Conservation (phyloP, 148 eudicot genomes). For the Beta vulgaris region DNA sequence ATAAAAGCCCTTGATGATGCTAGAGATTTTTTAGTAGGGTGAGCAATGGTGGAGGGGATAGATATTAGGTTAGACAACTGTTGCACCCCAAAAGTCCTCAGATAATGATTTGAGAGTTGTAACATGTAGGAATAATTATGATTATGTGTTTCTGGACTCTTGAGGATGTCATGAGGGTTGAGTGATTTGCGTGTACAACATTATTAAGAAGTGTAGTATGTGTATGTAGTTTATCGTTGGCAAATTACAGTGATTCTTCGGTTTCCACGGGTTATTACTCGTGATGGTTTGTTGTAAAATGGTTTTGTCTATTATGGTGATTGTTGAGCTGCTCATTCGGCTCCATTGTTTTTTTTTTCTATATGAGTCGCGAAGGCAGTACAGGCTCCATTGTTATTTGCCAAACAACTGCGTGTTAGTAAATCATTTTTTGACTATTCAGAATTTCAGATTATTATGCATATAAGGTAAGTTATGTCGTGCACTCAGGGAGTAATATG, state of each 20-base stretch:
- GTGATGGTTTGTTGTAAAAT: background rate
- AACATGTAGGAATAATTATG: constrained; percentile 9
- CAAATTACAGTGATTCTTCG: background rate
- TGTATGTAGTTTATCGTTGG: background rate
- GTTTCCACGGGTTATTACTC: background rate
- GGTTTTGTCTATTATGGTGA: background rate
- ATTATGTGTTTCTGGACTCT: background rate
- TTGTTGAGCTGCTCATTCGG: background rate
- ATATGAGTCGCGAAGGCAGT: too few relatives aligned
- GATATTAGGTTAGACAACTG: background rate
- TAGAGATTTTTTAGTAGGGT: background rate
- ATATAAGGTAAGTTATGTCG: too few relatives aligned
- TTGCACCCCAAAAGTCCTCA: background rate
- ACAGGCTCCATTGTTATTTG: too few relatives aligned
- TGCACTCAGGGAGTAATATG: too few relatives aligned
- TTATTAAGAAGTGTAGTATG: background rate
- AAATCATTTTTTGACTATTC: too few relatives aligned
- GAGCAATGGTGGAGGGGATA: background rate
- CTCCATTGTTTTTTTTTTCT: too few relatives aligned
- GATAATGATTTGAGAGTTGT: constrained; percentile 5
- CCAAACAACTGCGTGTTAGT: too few relatives aligned
- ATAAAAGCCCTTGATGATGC: constrained; percentile 16
- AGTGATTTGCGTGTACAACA: constrained; percentile 17
- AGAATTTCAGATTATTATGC: too few relatives aligned
- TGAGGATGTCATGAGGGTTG: constrained; percentile 1